Conservation (phyloP, 805 yeast genomes). For the Candida schatavii region DNA sequence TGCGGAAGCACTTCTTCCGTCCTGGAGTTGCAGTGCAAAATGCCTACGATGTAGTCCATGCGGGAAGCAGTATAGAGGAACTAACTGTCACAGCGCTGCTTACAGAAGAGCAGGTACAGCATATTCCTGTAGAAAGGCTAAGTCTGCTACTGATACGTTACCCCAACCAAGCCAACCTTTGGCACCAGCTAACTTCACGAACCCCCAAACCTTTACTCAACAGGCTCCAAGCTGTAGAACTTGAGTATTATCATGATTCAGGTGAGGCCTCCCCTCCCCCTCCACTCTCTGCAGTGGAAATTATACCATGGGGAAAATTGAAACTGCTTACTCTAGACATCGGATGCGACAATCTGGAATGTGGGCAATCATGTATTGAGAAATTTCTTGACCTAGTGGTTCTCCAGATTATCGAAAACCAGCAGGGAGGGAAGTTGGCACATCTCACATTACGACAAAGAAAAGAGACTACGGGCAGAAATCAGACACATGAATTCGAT, state of each 20-base stretch:
- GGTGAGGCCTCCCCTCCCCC: no score
- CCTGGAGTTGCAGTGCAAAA: no score
- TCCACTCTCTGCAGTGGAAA: no score
- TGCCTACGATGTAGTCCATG: no score
- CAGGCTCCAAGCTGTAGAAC: background rate
- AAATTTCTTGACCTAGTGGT: constrained; percentile 37
- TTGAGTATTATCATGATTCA: background rate
- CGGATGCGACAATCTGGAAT: constrained; percentile 48
- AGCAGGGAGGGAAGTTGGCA: constrained; percentile 27
- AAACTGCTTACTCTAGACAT: constrained; percentile 48
- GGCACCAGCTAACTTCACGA: background rate
- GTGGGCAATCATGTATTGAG: constrained; percentile 40
- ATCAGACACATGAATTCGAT: constrained; percentile 1
- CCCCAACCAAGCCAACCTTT: background rate
- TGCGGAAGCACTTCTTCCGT: background rate
- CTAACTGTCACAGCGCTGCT: no score
- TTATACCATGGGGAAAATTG: constrained; percentile 18
- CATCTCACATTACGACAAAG: constrained; percentile 34
- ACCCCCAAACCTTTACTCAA: background rate
- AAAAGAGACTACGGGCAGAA: background rate
- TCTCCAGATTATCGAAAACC: constrained; percentile 20
- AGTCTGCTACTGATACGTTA: no score
- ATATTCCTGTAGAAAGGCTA: no score
- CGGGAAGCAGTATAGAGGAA: no score
- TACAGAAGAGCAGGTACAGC: no score